phyloP scores from a whole-genome alignment of 805 yeast species.

The Candida maris region DNA sequence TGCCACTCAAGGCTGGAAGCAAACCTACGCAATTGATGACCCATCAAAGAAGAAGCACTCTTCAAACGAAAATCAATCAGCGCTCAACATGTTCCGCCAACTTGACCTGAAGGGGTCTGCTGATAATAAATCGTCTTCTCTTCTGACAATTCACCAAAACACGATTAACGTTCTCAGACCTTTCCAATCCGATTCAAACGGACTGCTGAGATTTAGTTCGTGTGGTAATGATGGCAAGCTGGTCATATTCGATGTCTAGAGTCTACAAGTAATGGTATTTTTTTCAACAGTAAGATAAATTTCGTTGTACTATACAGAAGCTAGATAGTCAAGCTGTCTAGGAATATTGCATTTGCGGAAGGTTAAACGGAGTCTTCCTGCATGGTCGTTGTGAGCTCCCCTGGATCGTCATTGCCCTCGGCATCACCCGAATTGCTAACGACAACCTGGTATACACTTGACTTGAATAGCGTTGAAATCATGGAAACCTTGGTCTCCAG shows the following conservation, averaged over 20 bases:
- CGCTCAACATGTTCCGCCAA: slow-evolving; percentile 91
- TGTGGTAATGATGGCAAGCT: slow-evolving; percentile 91
- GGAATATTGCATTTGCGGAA: too few relatives aligned
- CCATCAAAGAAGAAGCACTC: slow-evolving; percentile 39
- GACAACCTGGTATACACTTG: slow-evolving; percentile 28
- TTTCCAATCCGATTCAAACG: slow-evolving; percentile 41
- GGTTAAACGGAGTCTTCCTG: slow-evolving; percentile 8
- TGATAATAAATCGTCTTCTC: slow-evolving; percentile 41
- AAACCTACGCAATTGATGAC: slow-evolving; percentile 60
- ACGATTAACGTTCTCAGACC: slow-evolving; percentile 69
- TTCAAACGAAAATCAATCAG: slow-evolving; percentile 66
- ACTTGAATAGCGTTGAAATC: slow-evolving; percentile 31
- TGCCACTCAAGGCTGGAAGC: slow-evolving; percentile 58
- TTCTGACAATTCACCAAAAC: slow-evolving; percentile 86
- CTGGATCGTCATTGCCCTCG: slow-evolving; percentile 4
- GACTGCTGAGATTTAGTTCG: slow-evolving; percentile 60
- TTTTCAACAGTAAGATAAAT: slow-evolving; percentile 5
- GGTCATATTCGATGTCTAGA: slow-evolving; percentile 60
- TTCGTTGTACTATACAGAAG: background rate
- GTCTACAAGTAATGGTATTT: background rate
- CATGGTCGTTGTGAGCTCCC: slow-evolving; percentile 16
- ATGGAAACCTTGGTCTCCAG: slow-evolving; percentile 26
- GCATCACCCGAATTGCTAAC: slow-evolving; percentile 15
- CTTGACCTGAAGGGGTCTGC: slow-evolving; percentile 89
- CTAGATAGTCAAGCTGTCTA: too few relatives aligned